Evolutionary conservation across 148 eudicot species (phyloP), one percentile per base, ranked within the genome.

Genomic region (Linanthus parryae): DNA sequence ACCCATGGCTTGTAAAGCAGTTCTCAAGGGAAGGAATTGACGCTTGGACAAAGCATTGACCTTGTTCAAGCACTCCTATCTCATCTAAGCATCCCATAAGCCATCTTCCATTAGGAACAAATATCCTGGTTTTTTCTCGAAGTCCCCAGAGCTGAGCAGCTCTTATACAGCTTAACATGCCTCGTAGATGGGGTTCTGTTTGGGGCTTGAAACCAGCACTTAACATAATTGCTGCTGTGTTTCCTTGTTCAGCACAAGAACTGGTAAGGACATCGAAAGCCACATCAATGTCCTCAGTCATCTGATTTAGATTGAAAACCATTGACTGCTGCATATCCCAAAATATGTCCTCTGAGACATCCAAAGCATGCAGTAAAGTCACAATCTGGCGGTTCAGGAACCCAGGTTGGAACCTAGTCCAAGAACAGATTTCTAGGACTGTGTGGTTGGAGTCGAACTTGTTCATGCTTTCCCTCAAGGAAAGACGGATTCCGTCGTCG

Each of bases 21-120:
- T 75, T 77, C 54, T 83, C 85, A 2, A 83, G 65, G 1, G 82
- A 81, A 4, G 89, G 84, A 16, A 23, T 71, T 1, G 98, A 86
- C 7, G 83, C 89, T 61, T 91, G 95, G 39, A 91, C 36, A 33
- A 81, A 91, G 45, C 95, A 86, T 35, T 91, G 89, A 17, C 95
- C 98, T 47, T 86, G 87, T 61, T 81, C 82, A 35, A 91, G 90
- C 12, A 71, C 71, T 30, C 77, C 84, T 19, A 63, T 24, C 66
- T 91, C 98, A 63, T 91, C 97, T 20, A 91, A 59, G 58, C 98
- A 91, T 1, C 98, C 98, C 89, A 91, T 76, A 65, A 91, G 51
- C 94, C 94, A 91, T 61, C 98, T 70, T 21, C 98, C 94, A 0
- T 63, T 49, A 21, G 73, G 74, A 43, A 91, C 98, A 63, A 78